A percentile compares a stretch with the other conserved stretches of the same genome.
These are phyloP conservation scores for Scheffersomyces cryptocercus DNA, from an alignment of 1,139 yeast genomes.

Conservation along the genomic window DNA sequence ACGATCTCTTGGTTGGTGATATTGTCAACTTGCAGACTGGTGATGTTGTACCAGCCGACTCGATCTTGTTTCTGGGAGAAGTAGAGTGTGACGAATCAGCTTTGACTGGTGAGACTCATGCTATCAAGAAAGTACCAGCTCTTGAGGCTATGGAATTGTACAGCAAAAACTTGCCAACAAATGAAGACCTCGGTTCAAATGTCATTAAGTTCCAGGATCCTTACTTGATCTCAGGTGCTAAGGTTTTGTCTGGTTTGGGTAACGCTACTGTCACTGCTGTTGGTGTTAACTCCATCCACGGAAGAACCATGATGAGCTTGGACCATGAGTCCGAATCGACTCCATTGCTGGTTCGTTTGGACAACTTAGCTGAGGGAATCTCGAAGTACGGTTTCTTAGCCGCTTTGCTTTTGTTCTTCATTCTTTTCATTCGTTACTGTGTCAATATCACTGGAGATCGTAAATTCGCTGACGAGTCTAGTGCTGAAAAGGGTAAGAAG, in stretches of 20 bases:
- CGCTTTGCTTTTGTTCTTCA: slow-evolving; percentile 74
- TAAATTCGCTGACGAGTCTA: slow-evolving; percentile 38
- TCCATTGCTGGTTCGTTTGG: slow-evolving; percentile 83
- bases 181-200: slow-evolving; percentile 54
- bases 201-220: slow-evolving; percentile 61
- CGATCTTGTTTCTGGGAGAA: slow-evolving; percentile 71
- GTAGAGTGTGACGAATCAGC: slow-evolving; percentile 92
- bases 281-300: slow-evolving; percentile 86
- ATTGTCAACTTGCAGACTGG: slow-evolving; percentile 84
- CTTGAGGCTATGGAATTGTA: slow-evolving; percentile 41
- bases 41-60: slow-evolving; percentile 90
- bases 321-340: slow-evolving; percentile 77
- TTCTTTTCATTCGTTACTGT: slow-evolving; percentile 75
- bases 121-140: slow-evolving; percentile 68
- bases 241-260: slow-evolving; percentile 84
- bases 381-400: slow-evolving; percentile 91
- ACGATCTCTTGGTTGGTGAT: slow-evolving; percentile 85
- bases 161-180: slow-evolving; percentile 27
- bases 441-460: slow-evolving; percentile 63
- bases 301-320: slow-evolving; percentile 83
- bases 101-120: slow-evolving; percentile 89
- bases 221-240: slow-evolving; percentile 88
- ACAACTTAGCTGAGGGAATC: slow-evolving; percentile 85
- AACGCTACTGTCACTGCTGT: slow-evolving; percentile 85
- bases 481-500: slow-evolving; percentile 80